Evolutionary conservation across 148 eudicot species (phyloP), one percentile per base, ranked within the genome.

Genomic region (Vaccinium corymbosum): DNA sequence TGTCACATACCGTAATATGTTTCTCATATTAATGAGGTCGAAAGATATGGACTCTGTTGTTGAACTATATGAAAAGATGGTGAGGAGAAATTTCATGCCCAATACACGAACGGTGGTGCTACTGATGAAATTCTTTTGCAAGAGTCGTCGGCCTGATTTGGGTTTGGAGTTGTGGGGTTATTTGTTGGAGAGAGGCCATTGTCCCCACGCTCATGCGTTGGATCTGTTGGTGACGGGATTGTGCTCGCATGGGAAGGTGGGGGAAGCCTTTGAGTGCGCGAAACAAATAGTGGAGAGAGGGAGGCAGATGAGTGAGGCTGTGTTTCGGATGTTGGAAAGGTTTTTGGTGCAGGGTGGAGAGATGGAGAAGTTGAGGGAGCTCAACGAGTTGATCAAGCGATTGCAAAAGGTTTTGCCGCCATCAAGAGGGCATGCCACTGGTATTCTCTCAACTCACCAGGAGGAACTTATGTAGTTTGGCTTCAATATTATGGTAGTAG

Each of bases 191-290:
- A 94, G 89, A 83, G 98, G 98, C 53, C 89, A 74, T 55, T 96
- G 98, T 75, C 98, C 97, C 3, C 98, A 96, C 56, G 90, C 91
- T 80, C 97, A 96, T 87, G 98, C 95, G 19, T 87, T 95, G 90
- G 93, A 94, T 83, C 90, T 95, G 82, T 72, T 95, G 56, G 95
- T 89, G 73, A 93, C 94, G 4, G 86, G 90, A 3, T 89, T 95
- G 51, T 95, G 98, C 81, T 91, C 98, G 1, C 91, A 88, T 19
- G 98, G 97, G 59, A 91, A 89, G 84, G 89, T 87, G 49, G 56
- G 85, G 80, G 94, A 94, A 86, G 98, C 95, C 46, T 91, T 93
- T 83, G 90, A 86, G 32, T 95, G 97, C 87, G 92, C 90, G 72
- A 89, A 85, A 78, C 97, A 94, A 80, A 93, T 91, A 93, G 48